A percentile compares a stretch with the other conserved stretches of the same genome.
phyloP scores from a whole-genome alignment of 441 rosid species.

The Sinapis alba region DNA sequence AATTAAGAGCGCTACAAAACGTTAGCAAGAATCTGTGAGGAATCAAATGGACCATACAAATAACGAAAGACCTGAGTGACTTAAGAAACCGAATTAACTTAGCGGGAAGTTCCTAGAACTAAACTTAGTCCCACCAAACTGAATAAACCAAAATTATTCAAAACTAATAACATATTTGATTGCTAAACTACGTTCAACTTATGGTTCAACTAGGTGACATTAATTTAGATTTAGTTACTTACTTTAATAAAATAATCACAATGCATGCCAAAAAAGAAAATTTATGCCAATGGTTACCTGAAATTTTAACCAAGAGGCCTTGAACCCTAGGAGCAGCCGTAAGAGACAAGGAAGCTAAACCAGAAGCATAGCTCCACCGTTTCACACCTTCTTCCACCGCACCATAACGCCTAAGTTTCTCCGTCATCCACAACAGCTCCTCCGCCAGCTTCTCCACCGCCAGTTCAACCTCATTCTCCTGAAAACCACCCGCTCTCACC shows the following conservation, averaged over 20 bases:
- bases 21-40: neutral
- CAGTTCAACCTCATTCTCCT: slow-evolving; percentile 45
- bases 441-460: slow-evolving; percentile 74
- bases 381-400: slow-evolving; percentile 63
- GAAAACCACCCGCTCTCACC: slow-evolving; percentile 10
- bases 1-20: slow-evolving; percentile 53
- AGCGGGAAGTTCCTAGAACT: too few species aligned
- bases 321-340: slow-evolving; percentile 67
- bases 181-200: neutral
- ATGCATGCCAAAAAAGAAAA: neutral
- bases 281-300: slow-evolving; percentile 40
- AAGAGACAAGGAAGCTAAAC: slow-evolving; percentile 68
- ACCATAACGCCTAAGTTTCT: slow-evolving; percentile 60
- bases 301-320: slow-evolving; percentile 61
- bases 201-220: too few species aligned
- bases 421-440: slow-evolving; percentile 65
- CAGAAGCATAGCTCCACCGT: slow-evolving; percentile 72
- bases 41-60: neutral
- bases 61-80: neutral
- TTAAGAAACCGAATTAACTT: too few species aligned
- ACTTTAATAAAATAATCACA: neutral
- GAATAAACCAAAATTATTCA: neutral
- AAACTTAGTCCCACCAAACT: too few species aligned
- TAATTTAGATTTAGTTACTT: neutral
- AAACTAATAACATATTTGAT: neutral